These are phyloP conservation scores for Alisma plantagoaquatica DNA, from an alignment of 106 monocot genomes.

Conservation along the genomic window DNA sequence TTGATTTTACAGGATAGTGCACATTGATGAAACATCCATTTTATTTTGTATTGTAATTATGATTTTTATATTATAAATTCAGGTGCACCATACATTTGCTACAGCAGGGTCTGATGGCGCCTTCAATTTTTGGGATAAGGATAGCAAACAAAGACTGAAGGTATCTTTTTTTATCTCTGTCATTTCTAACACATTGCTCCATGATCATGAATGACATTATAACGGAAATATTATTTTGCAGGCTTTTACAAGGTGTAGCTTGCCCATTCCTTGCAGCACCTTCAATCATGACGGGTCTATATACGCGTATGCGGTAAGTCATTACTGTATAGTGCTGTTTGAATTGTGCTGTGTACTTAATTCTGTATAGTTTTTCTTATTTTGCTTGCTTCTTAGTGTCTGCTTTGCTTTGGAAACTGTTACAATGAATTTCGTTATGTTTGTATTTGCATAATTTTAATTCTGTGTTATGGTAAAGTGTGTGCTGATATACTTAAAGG, in stretches of 20 bases:
- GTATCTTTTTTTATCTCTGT: too few species aligned
- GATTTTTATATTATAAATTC: too few species aligned
- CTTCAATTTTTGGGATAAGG: slow-evolving; percentile 99
- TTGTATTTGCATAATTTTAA: background rate
- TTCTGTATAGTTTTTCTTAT: background rate
- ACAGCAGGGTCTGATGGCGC: slow-evolving; percentile 96
- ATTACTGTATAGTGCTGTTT: background rate
- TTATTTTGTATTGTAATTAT: too few species aligned
- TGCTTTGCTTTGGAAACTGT: too few species aligned
- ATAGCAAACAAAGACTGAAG: slow-evolving; percentile 98
- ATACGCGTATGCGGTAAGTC: slow-evolving; percentile 83
- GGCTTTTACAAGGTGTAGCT: slow-evolving; percentile 66
- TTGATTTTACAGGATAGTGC: too few species aligned
- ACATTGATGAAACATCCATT: too few species aligned
- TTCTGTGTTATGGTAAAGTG: background rate
- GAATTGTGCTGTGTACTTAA: background rate
- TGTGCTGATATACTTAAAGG: background rate
- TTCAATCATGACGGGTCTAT: slow-evolving; percentile 94
- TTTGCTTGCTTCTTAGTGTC: too few species aligned
- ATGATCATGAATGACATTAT: too few species aligned
- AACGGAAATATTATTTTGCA: too few species aligned
- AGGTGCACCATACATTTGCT: slow-evolving; percentile 97
- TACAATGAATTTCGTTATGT: too few species aligned
- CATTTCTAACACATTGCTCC: too few species aligned
- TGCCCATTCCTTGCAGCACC: slow-evolving; percentile 81